A percentile compares a stretch with the other conserved stretches of the same genome.
Evolutionary conservation across 1,139 yeast genomes (phyloP).

Genomic region (Hemisphaericaspora lyxosophila): DNA sequence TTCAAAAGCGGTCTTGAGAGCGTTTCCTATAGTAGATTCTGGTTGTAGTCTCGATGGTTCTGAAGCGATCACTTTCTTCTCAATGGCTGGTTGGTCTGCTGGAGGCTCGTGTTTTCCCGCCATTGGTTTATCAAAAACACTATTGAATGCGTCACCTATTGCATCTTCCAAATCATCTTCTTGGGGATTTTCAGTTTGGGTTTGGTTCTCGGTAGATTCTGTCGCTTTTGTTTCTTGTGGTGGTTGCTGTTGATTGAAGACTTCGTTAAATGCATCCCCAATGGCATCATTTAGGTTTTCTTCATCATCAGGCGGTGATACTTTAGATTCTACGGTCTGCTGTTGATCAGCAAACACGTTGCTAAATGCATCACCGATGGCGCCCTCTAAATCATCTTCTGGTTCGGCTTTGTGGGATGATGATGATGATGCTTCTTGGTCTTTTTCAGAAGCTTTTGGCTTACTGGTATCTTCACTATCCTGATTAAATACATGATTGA

Average conservation of each 20-base stretch:
- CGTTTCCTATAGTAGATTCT: constrained; percentile 31
- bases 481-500: constrained; percentile 14
- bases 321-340: neutral
- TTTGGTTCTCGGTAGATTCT: neutral
- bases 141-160: constrained; percentile 23
- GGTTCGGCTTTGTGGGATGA: constrained; percentile 6
- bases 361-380: constrained; percentile 27
- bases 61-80: neutral
- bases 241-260: constrained; percentile 12
- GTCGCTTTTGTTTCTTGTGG: constrained; percentile 1
- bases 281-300: constrained; percentile 13
- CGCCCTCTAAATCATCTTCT: constrained; percentile 20
- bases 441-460: neutral
- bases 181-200: neutral
- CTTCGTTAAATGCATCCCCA: constrained; percentile 22
- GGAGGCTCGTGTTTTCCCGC: neutral
- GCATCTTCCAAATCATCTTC: constrained; percentile 24
- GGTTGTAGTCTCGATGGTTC: constrained; percentile 7
- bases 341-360: constrained; percentile 6
- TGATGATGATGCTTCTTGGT: neutral
- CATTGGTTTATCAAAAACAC: neutral
- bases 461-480: neutral
- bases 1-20: constrained; percentile 15
- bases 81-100: neutral
- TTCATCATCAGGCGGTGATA: too few species aligned